Percentiles rank a stretch among this genome's conserved stretches.
Evolutionary conservation across 2,329 filamentous ascomycete species (phyloP).

Genomic region (Ramichloridium luteum): DNA sequence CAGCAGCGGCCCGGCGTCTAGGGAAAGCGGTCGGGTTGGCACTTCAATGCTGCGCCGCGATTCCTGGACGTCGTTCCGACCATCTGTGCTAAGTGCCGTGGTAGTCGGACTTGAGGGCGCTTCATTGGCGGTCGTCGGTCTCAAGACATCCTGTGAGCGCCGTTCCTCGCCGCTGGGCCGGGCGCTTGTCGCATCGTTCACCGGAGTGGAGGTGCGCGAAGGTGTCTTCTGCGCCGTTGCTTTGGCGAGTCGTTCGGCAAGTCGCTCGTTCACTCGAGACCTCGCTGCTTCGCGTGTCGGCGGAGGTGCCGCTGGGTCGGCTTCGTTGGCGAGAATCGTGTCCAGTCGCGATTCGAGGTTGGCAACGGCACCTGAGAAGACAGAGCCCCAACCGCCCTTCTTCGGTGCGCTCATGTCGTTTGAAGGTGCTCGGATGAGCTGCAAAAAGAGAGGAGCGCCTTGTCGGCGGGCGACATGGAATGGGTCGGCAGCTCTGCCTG

Average conservation of each 20-base stretch:
- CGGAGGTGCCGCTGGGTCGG: slow-evolving; percentile 38
- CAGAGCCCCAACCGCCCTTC: slow-evolving; percentile 34
- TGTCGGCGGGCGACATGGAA: too few relatives aligned
- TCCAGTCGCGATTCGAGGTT: slow-evolving; percentile 89
- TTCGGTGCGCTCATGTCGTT: slow-evolving; percentile 10
- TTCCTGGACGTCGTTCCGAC: background rate
- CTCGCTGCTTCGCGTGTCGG: slow-evolving; percentile 36
- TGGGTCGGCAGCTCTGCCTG: too few relatives aligned
- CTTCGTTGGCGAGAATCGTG: slow-evolving; percentile 74
- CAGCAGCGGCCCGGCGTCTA: slow-evolving; percentile 14
- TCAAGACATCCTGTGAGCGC: slow-evolving; percentile 21
- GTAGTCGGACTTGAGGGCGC: slow-evolving; percentile 5
- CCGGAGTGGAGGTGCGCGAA: slow-evolving; percentile 44
- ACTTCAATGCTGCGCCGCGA: slow-evolving; percentile 1
- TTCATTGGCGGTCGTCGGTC: slow-evolving; percentile 3
- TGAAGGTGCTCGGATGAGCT: too few relatives aligned
- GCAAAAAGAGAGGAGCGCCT: too few relatives aligned
- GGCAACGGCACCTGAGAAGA: slow-evolving; percentile 81
- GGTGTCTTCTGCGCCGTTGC: slow-evolving; percentile 64
- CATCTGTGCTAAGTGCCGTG: background rate
- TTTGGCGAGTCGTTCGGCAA: slow-evolving; percentile 81
- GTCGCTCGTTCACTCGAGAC: slow-evolving; percentile 59
- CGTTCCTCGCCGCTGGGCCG: slow-evolving; percentile 35
- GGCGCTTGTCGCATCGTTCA: slow-evolving; percentile 31
- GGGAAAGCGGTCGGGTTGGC: background rate